These are phyloP conservation scores for Penicillium sp. DNA, from an alignment of 2,329 filamentous ascomycete species.

Conservation along the genomic window DNA sequence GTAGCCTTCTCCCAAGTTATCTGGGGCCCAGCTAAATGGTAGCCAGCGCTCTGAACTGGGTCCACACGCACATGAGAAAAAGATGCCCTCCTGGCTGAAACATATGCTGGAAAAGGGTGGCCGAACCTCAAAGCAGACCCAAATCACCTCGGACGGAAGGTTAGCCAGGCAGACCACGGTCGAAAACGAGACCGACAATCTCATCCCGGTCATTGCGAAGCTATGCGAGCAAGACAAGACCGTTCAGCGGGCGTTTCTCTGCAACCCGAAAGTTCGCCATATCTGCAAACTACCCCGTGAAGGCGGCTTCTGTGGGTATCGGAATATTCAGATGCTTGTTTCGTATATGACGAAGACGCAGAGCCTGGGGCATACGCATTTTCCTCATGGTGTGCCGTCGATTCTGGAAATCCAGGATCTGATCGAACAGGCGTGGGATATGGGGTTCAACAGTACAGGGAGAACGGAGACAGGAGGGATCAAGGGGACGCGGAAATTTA, in stretches of 20 bases:
- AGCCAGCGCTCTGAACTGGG: slow-evolving; percentile 64
- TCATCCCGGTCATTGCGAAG: slow-evolving; percentile 64
- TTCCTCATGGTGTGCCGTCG: slow-evolving; percentile 66
- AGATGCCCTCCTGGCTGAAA: slow-evolving; percentile 72
- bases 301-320: slow-evolving; percentile 91
- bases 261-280: slow-evolving; percentile 73
- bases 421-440: slow-evolving; percentile 87
- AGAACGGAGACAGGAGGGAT: slow-evolving; percentile 84
- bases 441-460: slow-evolving; percentile 74
- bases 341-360: slow-evolving; percentile 71
- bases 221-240: slow-evolving; percentile 65
- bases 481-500: slow-evolving; percentile 87
- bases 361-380: slow-evolving; percentile 60
- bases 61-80: slow-evolving; percentile 69
- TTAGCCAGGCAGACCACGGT: slow-evolving; percentile 45
- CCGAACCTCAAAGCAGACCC: slow-evolving; percentile 58
- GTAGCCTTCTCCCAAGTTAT: neutral
- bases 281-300: slow-evolving; percentile 80
- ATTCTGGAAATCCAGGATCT: slow-evolving; percentile 82
- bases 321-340: slow-evolving; percentile 89
- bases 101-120: slow-evolving; percentile 63
- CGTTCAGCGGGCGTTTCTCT: slow-evolving; percentile 75
- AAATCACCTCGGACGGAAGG: slow-evolving; percentile 47
- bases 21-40: slow-evolving; percentile 19
- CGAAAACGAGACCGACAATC: slow-evolving; percentile 53